These are phyloP conservation scores for Sphaerulina vaccinii DNA, from an alignment of 2,329 filamentous ascomycete species.

Conservation along the genomic window DNA sequence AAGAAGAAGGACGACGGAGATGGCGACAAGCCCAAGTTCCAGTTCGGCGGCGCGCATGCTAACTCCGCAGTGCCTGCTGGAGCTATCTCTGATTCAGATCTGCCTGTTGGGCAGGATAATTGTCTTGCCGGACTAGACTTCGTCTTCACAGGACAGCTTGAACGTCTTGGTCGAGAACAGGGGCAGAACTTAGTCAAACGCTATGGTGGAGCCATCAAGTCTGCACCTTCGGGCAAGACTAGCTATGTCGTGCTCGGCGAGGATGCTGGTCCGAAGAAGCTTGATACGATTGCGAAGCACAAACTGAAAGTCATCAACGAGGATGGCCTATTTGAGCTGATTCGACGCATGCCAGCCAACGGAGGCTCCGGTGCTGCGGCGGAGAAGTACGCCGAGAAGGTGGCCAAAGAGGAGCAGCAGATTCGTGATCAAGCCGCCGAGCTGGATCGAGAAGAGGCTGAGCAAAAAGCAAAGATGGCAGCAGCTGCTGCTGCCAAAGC, in stretches of 20 bases:
- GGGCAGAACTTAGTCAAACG: constrained; percentile 83
- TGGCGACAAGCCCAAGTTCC: constrained; percentile 63
- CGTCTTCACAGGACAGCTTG: constrained; percentile 89
- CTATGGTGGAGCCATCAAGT: constrained; percentile 88
- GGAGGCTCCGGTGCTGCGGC: constrained; percentile 87
- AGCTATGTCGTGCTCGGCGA: constrained; percentile 87
- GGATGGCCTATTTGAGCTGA: constrained; percentile 83
- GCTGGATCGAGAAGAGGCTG: constrained; percentile 75
- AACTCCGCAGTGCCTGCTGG: constrained; percentile 59
- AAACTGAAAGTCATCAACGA: constrained; percentile 92
- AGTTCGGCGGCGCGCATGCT: constrained; percentile 62
- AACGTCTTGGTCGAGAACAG: constrained; percentile 78
- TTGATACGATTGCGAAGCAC: constrained; percentile 77
- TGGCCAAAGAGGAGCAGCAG: constrained; percentile 79
- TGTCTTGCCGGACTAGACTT: constrained; percentile 88
- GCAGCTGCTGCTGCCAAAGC: constrained; percentile 50
- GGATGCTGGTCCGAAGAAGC: constrained; percentile 90
- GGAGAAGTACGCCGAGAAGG: constrained; percentile 80
- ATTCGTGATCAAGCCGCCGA: constrained; percentile 76
- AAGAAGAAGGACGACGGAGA: constrained; percentile 45
- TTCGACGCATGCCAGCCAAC: constrained; percentile 75
- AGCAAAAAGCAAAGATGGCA: constrained; percentile 34
- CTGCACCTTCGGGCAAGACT: constrained; percentile 85
- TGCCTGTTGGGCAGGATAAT: constrained; percentile 82
- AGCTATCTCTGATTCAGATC: constrained; percentile 62